Conservation (phyloP, 495 filamentous ascomycete species). For the Hypoxylon perforatum region DNA sequence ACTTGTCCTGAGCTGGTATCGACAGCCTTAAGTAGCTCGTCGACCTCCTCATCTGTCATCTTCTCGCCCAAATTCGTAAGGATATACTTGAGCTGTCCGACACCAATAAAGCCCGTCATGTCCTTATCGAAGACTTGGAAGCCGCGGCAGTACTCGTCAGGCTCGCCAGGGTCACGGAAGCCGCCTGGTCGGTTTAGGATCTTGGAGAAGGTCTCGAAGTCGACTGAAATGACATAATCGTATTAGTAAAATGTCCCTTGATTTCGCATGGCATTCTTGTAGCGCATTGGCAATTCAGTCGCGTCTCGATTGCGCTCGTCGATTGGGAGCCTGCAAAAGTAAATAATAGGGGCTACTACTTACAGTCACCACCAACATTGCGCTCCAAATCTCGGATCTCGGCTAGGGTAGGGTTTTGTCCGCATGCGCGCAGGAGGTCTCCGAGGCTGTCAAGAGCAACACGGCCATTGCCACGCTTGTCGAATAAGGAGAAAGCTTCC, state of each 20-base stretch:
- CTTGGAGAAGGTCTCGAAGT: conserved; percentile 96
- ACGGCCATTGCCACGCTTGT: conserved; percentile 95
- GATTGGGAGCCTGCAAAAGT: neutral
- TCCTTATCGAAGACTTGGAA: conserved; percentile 99
- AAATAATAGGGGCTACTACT: conserved; percentile 54
- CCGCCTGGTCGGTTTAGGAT: conserved; percentile 96
- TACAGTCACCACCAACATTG: conserved; percentile 88
- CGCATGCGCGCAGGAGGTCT: conserved; percentile 93
- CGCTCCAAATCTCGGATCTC: conserved; percentile 93
- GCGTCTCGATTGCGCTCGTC: neutral
- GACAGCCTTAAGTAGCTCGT: conserved; percentile 96
- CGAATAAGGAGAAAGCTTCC: conserved; percentile 99
- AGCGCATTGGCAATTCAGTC: neutral
- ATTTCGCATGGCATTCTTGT: neutral
- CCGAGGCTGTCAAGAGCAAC: conserved; percentile 87
- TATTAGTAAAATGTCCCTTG: conserved; percentile 4
- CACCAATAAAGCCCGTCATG: conserved; percentile 96
- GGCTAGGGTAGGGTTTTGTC: conserved; percentile 94
- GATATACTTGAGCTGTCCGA: conserved; percentile 96
- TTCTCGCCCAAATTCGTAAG: conserved; percentile 98
- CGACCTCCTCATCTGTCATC: conserved; percentile 98
- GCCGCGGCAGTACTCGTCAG: conserved; percentile 95
- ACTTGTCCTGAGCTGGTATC: conserved; percentile 94
- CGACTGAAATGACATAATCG: conserved; percentile 68
- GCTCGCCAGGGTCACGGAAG: conserved; percentile 97